Base-by-base conservation (phyloP, 2,329 filamentous ascomycete species). In the Trichophyton mentagrophytes region DNA sequence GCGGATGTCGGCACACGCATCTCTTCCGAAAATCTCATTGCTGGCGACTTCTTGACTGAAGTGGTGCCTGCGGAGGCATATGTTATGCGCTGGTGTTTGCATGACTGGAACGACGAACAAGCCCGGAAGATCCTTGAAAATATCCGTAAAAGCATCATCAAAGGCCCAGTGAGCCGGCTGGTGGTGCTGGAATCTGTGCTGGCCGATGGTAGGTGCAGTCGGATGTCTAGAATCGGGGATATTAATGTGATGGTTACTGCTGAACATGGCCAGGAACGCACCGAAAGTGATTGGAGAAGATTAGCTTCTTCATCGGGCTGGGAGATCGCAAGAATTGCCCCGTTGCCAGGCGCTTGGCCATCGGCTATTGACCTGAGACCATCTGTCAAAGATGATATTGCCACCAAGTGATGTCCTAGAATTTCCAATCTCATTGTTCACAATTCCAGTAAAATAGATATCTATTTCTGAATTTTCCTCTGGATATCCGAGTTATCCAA, bases 41-140 rank as follows among this genome's bases (percentile, higher is more conserved):
- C 59, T 0, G 75, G 76, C 0, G 72, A 77, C 63, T 78, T 78
- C 65, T 66, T 76, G 2, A 22, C 65, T 3, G 36, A 60, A 4
- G 65, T 78, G 1, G 74, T 74, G 0, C 13, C 61, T 0, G 72
- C 51, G 20, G 66, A 71, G 33, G 58, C 71, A 2, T 72, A 71
- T 56, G 68, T 66, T 8, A 70, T 72, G 66, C 77, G 77, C 58
- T 77, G 75, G 75, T 70, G 67, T 56, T 68, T 78, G 11, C 76
- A 77, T 58, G 69, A 77, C 63, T 78, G 75, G 75, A 62, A 65
- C 1, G 74, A 77, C 59, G 64, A 65, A 0, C 61, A 74, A 2
- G 69, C 67, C 1, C 27, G 65, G 1, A 61, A 17, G 9, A 73
- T 77, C 55, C 65, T 72, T 20, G 53, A 42, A 6, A 67, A 66